phyloP scores from a whole-genome alignment of 345 rosid genomes.

The Erucastrum elatum region DNA sequence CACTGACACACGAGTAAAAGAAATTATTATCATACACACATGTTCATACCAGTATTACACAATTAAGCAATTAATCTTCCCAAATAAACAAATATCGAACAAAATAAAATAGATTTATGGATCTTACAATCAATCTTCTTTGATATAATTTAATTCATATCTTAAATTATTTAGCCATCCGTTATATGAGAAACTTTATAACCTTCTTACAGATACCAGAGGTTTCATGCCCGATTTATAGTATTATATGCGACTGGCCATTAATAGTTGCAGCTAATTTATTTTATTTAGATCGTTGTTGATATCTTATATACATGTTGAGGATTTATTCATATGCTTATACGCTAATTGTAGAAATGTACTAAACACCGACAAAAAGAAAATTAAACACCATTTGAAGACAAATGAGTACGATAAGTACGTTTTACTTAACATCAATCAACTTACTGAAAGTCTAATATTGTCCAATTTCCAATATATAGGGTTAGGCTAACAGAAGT shows the following conservation, averaged over 20 bases:
- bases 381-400: conserved; percentile 4
- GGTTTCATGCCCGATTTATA: background rate
- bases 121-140: background rate
- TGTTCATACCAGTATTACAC: background rate
- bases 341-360: background rate
- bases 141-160: background rate
- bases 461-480: background rate
- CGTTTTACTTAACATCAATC: conserved; percentile 18
- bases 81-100: background rate
- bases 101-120: background rate
- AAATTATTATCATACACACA: background rate
- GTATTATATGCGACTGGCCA: background rate
- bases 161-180: background rate
- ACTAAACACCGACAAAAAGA: background rate
- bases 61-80: background rate
- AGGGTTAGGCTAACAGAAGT: background rate
- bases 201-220: background rate
- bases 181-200: background rate
- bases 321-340: background rate
- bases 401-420: conserved; percentile 14
- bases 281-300: background rate
- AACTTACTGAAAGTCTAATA: background rate
- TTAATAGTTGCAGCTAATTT: background rate
- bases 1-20: background rate
- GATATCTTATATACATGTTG: background rate